A percentile compares a stretch with the other conserved stretches of the same genome.
Evolutionary conservation across 371 early-diverging fungal genomes (phyloP).

Genomic region (Funneliformis caledonium): DNA sequence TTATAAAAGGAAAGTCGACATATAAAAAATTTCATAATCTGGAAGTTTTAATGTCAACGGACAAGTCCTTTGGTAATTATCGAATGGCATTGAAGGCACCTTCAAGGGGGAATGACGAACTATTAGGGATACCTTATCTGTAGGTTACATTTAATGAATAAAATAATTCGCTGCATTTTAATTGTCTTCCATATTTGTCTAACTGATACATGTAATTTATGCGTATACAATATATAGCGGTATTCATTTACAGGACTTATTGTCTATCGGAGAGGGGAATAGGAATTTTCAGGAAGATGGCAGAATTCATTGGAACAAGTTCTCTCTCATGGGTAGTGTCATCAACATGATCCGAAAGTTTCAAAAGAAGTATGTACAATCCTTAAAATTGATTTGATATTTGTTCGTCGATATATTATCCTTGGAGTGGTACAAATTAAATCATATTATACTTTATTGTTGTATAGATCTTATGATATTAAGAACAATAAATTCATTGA

Average conservation of each 20-base stretch:
- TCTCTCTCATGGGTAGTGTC: conserved; percentile 10
- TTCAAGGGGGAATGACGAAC: conserved; percentile 4
- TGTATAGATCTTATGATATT: background rate
- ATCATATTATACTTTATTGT: background rate
- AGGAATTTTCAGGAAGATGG: conserved; percentile 13
- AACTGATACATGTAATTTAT: background rate
- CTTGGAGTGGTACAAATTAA: too few species aligned
- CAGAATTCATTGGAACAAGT: conserved; percentile 28
- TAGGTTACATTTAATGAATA: background rate
- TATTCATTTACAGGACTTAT: conserved; percentile 29
- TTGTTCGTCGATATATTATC: background rate
- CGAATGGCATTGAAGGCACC: conserved; percentile 16
- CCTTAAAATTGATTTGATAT: background rate
- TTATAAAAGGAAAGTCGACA: conserved; percentile 9
- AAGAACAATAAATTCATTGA: conserved; percentile 26
- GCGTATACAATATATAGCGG: background rate
- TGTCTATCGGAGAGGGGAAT: conserved; percentile 25
- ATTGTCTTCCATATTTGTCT: background rate
- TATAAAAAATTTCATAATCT: conserved; percentile 19
- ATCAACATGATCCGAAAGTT: conserved; percentile 12
- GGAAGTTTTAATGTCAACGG: conserved; percentile 15
- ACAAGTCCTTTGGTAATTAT: conserved; percentile 25
- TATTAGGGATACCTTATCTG: conserved; percentile 31
- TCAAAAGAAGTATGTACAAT: conserved; percentile 7
- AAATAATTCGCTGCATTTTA: background rate